Evolutionary conservation across 2,329 filamentous ascomycete species (phyloP), one percentile per base, ranked within the genome.

Genomic region (Chaetomiaceae sp.): DNA sequence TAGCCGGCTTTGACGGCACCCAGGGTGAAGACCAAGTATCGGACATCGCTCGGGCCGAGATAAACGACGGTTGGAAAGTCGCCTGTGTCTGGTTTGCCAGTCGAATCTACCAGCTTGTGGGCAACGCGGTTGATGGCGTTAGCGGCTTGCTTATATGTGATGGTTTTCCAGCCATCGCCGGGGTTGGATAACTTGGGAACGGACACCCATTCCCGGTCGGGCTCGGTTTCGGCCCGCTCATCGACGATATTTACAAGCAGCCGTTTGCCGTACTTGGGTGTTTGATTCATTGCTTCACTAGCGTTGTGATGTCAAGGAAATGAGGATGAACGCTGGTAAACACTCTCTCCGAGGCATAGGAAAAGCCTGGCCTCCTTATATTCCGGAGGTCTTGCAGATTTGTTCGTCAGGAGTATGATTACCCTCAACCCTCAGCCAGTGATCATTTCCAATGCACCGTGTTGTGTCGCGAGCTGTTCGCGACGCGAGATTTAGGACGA

Each of bases 21-120:
- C 1, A 64, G 45, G 0, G 58, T 50, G 21, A 66, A 58, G 14
- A 65, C 46, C 8, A 62, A 32, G 52, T 66, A 67, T 5, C 65
- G 65, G 1, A 62, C 54, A 43, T 67, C 65, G 51, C 60, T 65
- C 34, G 71, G 72, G 0, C 74, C 75, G 46, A 77, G 69, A 59
- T 75, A 78, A 3, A 72, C 71, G 25, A 77, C 65, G 0, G 72
- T 75, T 1, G 69, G 70, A 45, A 68, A 67, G 14, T 56, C 52
- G 8, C 55, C 56, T 3, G 49, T 40, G 2, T 58, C 44, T 2
- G 66, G 61, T 7, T 27, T 45, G 33, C 70, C 68, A 13, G 63
- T 63, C 4, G 52, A 62, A 6, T 61, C 55, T 11, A 66, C 52
- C 40, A 75, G 64, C 52, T 60, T 62, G 32, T 65, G 67, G 10